Percentiles rank a stretch among this genome's conserved stretches.
Conservation (phyloP, 139 green algal genomes). For the Tetraselmis striata region DNA sequence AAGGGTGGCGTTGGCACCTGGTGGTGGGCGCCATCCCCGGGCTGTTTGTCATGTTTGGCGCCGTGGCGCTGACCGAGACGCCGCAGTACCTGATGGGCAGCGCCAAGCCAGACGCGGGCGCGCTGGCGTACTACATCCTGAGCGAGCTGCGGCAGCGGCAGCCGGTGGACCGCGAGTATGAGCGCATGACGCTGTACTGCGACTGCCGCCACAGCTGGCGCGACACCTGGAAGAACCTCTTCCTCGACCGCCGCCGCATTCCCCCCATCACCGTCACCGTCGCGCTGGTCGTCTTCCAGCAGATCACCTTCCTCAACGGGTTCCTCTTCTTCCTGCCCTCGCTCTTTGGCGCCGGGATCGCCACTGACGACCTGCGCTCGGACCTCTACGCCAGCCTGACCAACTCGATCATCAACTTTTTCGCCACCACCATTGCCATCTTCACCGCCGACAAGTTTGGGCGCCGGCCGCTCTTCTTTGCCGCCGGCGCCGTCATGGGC, state of each 20-base stretch:
- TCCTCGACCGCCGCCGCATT: neutral
- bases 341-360: neutral
- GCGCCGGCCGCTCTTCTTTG: neutral
- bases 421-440: conserved; percentile 2
- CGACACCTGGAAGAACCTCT: neutral
- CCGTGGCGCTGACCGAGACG: neutral
- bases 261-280: neutral
- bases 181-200: neutral
- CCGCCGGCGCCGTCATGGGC: conserved; percentile 1
- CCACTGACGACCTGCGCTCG: neutral
- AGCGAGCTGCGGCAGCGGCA: neutral
- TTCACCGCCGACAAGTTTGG: neutral
- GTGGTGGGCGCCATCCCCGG: neutral
- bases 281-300: neutral
- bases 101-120: neutral
- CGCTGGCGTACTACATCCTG: neutral
- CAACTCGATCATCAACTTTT: neutral
- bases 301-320: neutral
- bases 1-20: neutral
- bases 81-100: neutral
- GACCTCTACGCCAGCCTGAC: neutral
- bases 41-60: neutral
- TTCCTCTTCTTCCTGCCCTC: neutral
- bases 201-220: neutral
- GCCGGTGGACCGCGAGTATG: neutral